phyloP scores from a whole-genome alignment of 2,329 filamentous ascomycete genomes.

The Cladosporium halotolerans region DNA sequence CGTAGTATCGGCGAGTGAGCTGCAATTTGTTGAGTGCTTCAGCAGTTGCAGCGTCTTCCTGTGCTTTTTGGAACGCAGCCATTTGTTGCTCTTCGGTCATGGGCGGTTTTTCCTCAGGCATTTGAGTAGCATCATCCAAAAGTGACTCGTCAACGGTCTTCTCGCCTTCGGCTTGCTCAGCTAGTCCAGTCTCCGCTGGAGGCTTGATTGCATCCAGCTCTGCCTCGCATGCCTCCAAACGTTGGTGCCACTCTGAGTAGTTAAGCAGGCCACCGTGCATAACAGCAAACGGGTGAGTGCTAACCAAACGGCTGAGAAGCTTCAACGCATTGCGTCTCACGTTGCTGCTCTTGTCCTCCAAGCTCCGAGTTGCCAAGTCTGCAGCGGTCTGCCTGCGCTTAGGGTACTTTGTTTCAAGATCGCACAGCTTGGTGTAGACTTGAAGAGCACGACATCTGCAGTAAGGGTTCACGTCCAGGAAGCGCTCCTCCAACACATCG shows the following conservation, averaged over 20 bases:
- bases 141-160: slow-evolving; percentile 68
- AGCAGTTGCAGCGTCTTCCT: slow-evolving; percentile 80
- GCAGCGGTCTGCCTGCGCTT: slow-evolving; percentile 84
- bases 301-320: slow-evolving; percentile 77
- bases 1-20: slow-evolving; percentile 81
- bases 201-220: slow-evolving; percentile 78
- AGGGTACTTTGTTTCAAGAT: slow-evolving; percentile 92
- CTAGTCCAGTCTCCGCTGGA: slow-evolving; percentile 71
- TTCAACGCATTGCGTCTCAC: slow-evolving; percentile 94
- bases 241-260: slow-evolving; percentile 75
- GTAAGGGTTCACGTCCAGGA: slow-evolving; percentile 94
- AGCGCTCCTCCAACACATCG: slow-evolving; percentile 90
- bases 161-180: slow-evolving; percentile 54
- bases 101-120: slow-evolving; percentile 50
- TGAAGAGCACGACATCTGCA: slow-evolving; percentile 87
- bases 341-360: slow-evolving; percentile 98
- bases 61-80: slow-evolving; percentile 68
- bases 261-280: slow-evolving; percentile 85
- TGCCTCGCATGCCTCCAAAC: slow-evolving; percentile 74
- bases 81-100: slow-evolving; percentile 76
- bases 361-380: slow-evolving; percentile 77
- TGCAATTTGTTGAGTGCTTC: slow-evolving; percentile 84
- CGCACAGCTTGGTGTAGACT: slow-evolving; percentile 85
- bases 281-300: slow-evolving; percentile 88
- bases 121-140: slow-evolving; percentile 80